Percentiles rank a stretch among this genome's conserved stretches.
These are phyloP conservation scores for Fusarium goolgardi DNA, from an alignment of 2,329 filamentous ascomycete species.

Conservation along the genomic window DNA sequence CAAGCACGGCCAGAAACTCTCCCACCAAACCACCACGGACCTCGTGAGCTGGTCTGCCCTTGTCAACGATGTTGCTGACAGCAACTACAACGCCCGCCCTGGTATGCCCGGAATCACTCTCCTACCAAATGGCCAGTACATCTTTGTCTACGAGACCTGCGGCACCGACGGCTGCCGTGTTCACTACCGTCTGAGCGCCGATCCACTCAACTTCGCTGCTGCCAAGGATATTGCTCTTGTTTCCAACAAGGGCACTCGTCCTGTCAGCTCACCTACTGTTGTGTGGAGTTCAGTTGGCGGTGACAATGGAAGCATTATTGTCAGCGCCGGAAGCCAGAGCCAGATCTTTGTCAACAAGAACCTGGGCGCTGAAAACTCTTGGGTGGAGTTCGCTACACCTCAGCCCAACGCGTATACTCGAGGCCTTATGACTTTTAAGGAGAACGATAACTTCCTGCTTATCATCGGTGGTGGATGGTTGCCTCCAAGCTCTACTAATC, in stretches of 20 bases:
- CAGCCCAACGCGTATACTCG: conserved; percentile 55
- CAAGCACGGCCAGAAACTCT: conserved; percentile 73
- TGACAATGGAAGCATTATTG: conserved; percentile 58
- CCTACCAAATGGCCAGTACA: conserved; percentile 64
- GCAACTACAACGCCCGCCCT: conserved; percentile 69
- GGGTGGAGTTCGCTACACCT: conserved; percentile 51
- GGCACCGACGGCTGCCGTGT: conserved; percentile 56
- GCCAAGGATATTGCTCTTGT: conserved; percentile 50
- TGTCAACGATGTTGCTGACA: conserved; percentile 69
- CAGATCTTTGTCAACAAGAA: conserved; percentile 58
- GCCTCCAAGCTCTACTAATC: conserved; percentile 60
- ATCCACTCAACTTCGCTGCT: conserved; percentile 52
- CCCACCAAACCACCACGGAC: conserved; percentile 71
- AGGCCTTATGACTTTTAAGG: conserved; percentile 51
- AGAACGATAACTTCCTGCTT: conserved; percentile 50
- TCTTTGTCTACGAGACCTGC: conserved; percentile 74
- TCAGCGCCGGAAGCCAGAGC: conserved; percentile 54
- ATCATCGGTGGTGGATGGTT: conserved; percentile 59
- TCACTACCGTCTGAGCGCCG: conserved; percentile 57
- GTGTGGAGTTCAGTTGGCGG: conserved; percentile 58
- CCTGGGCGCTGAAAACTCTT: conserved; percentile 53
- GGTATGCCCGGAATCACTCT: conserved; percentile 73
- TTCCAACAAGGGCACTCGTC: conserved; percentile 50
- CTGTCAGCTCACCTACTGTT: conserved; percentile 58
- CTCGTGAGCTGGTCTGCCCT: conserved; percentile 68